These are phyloP conservation scores for Sicyos edulis DNA, from an alignment of 306 rosid species.

Conservation along the genomic window DNA sequence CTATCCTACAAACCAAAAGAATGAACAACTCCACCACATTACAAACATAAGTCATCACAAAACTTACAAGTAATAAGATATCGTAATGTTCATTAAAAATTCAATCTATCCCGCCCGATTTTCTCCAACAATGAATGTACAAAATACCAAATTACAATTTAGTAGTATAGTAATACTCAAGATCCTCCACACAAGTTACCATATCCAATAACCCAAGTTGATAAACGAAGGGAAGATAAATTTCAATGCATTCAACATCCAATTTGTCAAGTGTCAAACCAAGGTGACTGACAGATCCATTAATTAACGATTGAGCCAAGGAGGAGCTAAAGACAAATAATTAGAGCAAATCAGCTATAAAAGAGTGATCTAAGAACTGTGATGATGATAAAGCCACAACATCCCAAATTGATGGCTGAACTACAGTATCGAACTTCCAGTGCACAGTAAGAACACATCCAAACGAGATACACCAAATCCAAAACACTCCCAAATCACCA, in stretches of 20 bases:
- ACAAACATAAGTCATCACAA: conserved; percentile 8
- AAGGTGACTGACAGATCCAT: not conserved
- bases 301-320: not conserved
- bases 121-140: not conserved
- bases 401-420: not conserved
- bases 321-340: not conserved
- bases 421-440: conserved; percentile 4
- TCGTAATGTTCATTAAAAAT: not conserved
- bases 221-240: not conserved
- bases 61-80: not conserved
- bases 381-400: not conserved
- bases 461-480: not conserved
- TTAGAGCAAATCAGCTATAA: not conserved
- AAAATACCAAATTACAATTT: not conserved
- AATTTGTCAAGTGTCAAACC: not conserved
- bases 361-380: conserved; percentile 3
- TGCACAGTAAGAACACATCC: not conserved
- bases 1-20: not conserved
- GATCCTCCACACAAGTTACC: not conserved
- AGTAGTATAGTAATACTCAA: not conserved
- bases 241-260: not conserved
- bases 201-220: not conserved
- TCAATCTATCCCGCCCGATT: not conserved
- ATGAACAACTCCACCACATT: not conserved
- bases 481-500: not conserved